Evolutionary conservation across 2,329 filamentous ascomycete species (phyloP).

Genomic region (Penicillium verrucosum): DNA sequence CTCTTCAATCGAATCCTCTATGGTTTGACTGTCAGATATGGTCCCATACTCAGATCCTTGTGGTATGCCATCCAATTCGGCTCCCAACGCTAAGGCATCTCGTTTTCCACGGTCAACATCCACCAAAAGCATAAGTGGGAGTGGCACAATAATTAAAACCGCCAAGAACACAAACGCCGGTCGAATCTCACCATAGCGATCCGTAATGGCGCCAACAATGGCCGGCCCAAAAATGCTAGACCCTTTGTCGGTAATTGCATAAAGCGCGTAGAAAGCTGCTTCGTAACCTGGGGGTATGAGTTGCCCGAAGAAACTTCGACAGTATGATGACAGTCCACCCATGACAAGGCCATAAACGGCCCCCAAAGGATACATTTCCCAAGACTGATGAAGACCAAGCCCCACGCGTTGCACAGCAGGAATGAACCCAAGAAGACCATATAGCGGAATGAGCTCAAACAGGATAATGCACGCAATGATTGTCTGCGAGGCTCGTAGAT

Average conservation of each 20-base stretch:
- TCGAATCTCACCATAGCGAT: slow-evolving; percentile 73
- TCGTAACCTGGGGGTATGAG: slow-evolving; percentile 92
- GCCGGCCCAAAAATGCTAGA: slow-evolving; percentile 90
- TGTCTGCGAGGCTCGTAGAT: slow-evolving; percentile 75
- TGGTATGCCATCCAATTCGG: slow-evolving; percentile 42
- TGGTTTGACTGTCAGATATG: slow-evolving; percentile 7
- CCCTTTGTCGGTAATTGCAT: slow-evolving; percentile 96
- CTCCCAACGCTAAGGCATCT: slow-evolving; percentile 64
- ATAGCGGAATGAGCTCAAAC: slow-evolving; percentile 89
- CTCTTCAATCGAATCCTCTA: neutral
- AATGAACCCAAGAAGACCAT: slow-evolving; percentile 83
- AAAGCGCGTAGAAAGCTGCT: slow-evolving; percentile 92
- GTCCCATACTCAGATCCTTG: slow-evolving; percentile 27
- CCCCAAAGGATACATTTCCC: slow-evolving; percentile 94
- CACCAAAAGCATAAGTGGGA: slow-evolving; percentile 79
- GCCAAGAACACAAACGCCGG: slow-evolving; percentile 92
- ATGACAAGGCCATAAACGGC: slow-evolving; percentile 90
- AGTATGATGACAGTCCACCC: slow-evolving; percentile 89
- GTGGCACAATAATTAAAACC: slow-evolving; percentile 75
- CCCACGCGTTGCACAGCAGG: slow-evolving; percentile 73
- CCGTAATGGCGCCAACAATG: slow-evolving; percentile 90
- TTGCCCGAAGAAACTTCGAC: slow-evolving; percentile 86
- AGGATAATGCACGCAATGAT: slow-evolving; percentile 87
- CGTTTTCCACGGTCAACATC: slow-evolving; percentile 74
- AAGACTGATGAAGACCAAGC: slow-evolving; percentile 84